These are phyloP conservation scores for Albugo laibachii DNA, from an alignment of 352 stramenopile genomes.

Conservation along the genomic window DNA sequence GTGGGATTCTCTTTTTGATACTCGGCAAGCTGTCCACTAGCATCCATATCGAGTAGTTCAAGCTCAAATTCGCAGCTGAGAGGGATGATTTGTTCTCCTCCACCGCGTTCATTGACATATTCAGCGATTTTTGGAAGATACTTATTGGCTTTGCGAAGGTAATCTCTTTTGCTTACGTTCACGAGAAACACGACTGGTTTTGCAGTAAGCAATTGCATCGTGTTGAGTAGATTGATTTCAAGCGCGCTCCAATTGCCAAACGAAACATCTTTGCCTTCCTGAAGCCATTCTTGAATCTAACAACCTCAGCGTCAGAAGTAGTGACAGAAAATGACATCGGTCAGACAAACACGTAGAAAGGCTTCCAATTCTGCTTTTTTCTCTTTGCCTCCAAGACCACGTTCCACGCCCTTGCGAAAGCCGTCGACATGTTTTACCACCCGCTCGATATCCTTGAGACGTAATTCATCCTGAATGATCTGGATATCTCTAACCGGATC, in stretches of 20 bases:
- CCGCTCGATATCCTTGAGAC: slow-evolving; percentile 91
- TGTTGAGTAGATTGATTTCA: slow-evolving; percentile 84
- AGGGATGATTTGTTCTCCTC: slow-evolving; percentile 92
- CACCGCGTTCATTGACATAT: slow-evolving; percentile 91
- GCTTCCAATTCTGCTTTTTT: slow-evolving; percentile 90
- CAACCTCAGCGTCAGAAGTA: no score
- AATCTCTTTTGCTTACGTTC: slow-evolving; percentile 98
- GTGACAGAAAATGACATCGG: no score
- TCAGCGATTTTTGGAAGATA: slow-evolving; percentile 94
- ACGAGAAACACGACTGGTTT: slow-evolving; percentile 98
- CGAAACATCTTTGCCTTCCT: slow-evolving; percentile 78
- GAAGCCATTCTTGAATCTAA: slow-evolving; percentile 36
- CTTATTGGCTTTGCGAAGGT: slow-evolving; percentile 97
- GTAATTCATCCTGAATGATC: slow-evolving; percentile 97
- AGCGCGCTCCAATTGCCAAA: slow-evolving; percentile 79
- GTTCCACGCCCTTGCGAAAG: slow-evolving; percentile 79
- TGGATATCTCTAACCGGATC: slow-evolving; percentile 97
- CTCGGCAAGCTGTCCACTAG: slow-evolving; percentile 21
- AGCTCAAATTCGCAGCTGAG: slow-evolving; percentile 98
- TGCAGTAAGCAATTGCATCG: slow-evolving; percentile 81
- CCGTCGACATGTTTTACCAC: slow-evolving; percentile 57
- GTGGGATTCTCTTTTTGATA: slow-evolving; percentile 74
- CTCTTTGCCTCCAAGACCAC: slow-evolving; percentile 82
- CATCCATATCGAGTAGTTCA: slow-evolving; percentile 74
- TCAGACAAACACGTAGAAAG: slow-evolving; percentile 32